These are phyloP conservation scores for Ammopiptanthus mongolicus DNA, from an alignment of 306 rosid species.

Conservation along the genomic window DNA sequence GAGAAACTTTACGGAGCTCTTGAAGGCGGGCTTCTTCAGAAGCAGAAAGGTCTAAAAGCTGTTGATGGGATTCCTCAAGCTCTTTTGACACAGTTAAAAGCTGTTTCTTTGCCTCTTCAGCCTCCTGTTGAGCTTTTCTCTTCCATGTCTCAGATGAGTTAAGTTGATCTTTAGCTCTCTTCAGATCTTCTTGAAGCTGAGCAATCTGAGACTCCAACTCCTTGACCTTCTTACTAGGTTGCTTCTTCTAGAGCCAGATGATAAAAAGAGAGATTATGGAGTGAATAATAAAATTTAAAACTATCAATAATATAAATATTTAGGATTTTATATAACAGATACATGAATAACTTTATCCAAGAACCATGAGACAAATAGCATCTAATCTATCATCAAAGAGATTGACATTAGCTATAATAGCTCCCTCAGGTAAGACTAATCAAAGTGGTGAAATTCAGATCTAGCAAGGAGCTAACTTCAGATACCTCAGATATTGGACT, in stretches of 20 bases:
- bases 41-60: conserved; percentile 59
- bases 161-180: conserved; percentile 63
- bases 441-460: background rate
- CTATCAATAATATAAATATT: background rate
- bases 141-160: conserved; percentile 53
- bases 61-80: conserved; percentile 73
- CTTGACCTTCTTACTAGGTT: conserved; percentile 46
- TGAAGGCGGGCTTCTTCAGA: conserved; percentile 72
- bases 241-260: conserved; percentile 50
- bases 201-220: conserved; percentile 66
- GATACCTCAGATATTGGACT: conserved; percentile 71
- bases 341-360: background rate
- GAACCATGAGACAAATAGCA: background rate
- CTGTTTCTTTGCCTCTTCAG: conserved; percentile 68
- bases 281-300: background rate
- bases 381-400: background rate
- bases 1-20: conserved; percentile 72
- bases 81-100: conserved; percentile 46
- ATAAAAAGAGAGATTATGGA: background rate
- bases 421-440: background rate
- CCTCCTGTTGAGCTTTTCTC: conserved; percentile 62
- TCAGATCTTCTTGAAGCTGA: conserved; percentile 71
- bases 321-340: background rate
- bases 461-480: background rate
- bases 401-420: background rate